Percentiles rank a stretch among this genome's conserved stretches.
phyloP scores from a whole-genome alignment of 2,329 filamentous ascomycete species.

The Arthrobotrys entomopaga region DNA sequence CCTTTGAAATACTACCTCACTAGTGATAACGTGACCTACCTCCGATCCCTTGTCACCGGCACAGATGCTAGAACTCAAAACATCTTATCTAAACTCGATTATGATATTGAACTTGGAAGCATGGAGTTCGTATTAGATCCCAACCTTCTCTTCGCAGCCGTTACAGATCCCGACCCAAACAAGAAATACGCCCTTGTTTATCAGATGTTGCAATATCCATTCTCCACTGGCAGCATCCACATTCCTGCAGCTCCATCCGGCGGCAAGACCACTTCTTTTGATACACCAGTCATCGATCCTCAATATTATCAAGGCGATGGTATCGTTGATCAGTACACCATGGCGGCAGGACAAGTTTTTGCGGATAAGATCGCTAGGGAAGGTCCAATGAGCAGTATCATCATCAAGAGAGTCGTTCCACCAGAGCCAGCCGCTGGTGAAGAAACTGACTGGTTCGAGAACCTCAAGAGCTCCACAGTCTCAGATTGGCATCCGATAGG shows the following conservation, averaged over 20 bases:
- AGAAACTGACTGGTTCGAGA: slow-evolving; percentile 60
- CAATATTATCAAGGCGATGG: slow-evolving; percentile 64
- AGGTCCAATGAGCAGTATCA: slow-evolving; percentile 61
- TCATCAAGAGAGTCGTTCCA: slow-evolving; percentile 61
- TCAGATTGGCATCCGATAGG: slow-evolving; percentile 64
- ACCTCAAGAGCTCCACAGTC: slow-evolving; percentile 61
- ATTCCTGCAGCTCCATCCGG: slow-evolving; percentile 59
- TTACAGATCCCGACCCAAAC: slow-evolving; percentile 58
- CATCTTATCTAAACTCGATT: slow-evolving; percentile 60
- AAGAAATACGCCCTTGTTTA: slow-evolving; percentile 67
- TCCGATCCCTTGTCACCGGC: slow-evolving; percentile 5
- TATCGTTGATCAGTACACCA: slow-evolving; percentile 63
- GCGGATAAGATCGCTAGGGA: slow-evolving; percentile 62
- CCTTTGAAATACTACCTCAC: slow-evolving; percentile 59
- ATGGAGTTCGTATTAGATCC: slow-evolving; percentile 67
- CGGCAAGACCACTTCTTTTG: slow-evolving; percentile 49
- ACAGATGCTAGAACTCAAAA: slow-evolving; percentile 56
- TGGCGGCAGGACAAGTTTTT: slow-evolving; percentile 64
- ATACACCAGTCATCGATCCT: slow-evolving; percentile 63
- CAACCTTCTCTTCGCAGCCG: slow-evolving; percentile 64
- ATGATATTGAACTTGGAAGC: slow-evolving; percentile 62
- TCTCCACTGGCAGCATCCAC: slow-evolving; percentile 66
- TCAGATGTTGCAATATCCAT: slow-evolving; percentile 67
- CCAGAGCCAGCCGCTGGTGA: slow-evolving; percentile 54
- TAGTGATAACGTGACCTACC: slow-evolving; percentile 1